These are phyloP conservation scores for Vitis rotundifolia DNA, from an alignment of 164 flowering plant genomes.

Conservation along the genomic window DNA sequence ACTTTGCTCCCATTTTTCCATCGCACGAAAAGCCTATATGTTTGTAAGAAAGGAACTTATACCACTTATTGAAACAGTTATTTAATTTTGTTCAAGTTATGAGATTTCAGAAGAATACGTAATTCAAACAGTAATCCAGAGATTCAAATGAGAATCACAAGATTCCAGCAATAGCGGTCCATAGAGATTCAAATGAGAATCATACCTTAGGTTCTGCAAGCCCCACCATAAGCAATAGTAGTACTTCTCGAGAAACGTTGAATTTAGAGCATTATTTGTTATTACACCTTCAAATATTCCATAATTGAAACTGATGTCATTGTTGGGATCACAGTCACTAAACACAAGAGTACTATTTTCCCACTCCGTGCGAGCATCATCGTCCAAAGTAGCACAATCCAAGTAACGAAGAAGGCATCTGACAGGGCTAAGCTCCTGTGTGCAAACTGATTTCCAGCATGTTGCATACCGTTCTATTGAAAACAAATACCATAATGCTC, in stretches of 20 bases:
- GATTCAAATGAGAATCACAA: too few relatives aligned
- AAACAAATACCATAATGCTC: slow-evolving; percentile 92
- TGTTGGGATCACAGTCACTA: slow-evolving; percentile 56
- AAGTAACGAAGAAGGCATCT: slow-evolving; percentile 53
- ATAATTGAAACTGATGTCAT: slow-evolving; percentile 42
- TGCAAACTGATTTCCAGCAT: slow-evolving; percentile 86
- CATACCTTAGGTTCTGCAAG: slow-evolving; percentile 84
- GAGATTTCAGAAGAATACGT: too few relatives aligned
- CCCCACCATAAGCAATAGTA: slow-evolving; percentile 99
- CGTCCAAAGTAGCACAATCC: slow-evolving; percentile 42
- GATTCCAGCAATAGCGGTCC: too few relatives aligned
- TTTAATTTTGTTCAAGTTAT: too few relatives aligned
- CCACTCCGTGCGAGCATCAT: slow-evolving; percentile 45
- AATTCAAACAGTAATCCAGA: too few relatives aligned
- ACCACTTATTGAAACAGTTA: too few relatives aligned
- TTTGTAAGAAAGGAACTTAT: too few relatives aligned
- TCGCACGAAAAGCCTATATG: too few relatives aligned
- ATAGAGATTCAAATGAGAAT: not conserved
- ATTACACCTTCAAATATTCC: slow-evolving; percentile 77
- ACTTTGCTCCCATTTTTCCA: too few relatives aligned
- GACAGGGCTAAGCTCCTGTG: slow-evolving; percentile 37
- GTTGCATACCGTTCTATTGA: slow-evolving; percentile 75
- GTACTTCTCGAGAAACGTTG: slow-evolving; percentile 66
- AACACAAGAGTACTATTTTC: slow-evolving; percentile 56
- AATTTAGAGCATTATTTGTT: slow-evolving; percentile 56